Percentiles rank a stretch among this genome's conserved stretches.
Conservation (phyloP, 2,329 filamentous ascomycete species). For the Lachnellula arida region DNA sequence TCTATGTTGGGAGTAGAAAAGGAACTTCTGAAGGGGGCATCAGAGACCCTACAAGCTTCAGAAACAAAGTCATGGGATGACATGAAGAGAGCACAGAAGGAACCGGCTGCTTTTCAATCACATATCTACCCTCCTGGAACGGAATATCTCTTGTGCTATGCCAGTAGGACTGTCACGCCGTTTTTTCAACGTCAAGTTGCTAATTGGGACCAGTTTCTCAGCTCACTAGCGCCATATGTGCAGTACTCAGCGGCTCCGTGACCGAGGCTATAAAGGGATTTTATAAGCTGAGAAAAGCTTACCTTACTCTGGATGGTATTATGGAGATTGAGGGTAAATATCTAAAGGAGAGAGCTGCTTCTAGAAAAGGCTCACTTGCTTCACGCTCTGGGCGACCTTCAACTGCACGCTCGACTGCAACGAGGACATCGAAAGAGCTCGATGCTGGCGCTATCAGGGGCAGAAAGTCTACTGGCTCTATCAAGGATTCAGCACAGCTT, state of each 20-base stretch:
- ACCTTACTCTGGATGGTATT: slow-evolving; percentile 73
- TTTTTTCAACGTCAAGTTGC: background rate
- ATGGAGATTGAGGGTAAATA: slow-evolving; percentile 65
- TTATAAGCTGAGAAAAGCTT: slow-evolving; percentile 88
- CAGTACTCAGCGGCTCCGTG: slow-evolving; percentile 85
- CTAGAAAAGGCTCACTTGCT: slow-evolving; percentile 11
- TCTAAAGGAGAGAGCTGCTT: slow-evolving; percentile 31
- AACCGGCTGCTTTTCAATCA: slow-evolving; percentile 49
- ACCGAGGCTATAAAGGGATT: slow-evolving; percentile 90
- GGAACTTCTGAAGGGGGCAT: slow-evolving; percentile 80
- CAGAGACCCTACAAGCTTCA: slow-evolving; percentile 64
- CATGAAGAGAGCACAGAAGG: slow-evolving; percentile 68
- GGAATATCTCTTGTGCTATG: slow-evolving; percentile 80
- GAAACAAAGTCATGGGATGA: slow-evolving; percentile 74
- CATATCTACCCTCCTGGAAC: slow-evolving; percentile 74
- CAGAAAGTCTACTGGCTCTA: background rate
- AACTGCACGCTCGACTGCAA: background rate
- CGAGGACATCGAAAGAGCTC: background rate
- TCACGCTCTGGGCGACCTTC: slow-evolving; percentile 1
- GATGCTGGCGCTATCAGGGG: background rate
- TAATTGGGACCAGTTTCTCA: slow-evolving; percentile 54
- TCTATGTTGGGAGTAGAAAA: slow-evolving; percentile 90
- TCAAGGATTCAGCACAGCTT: background rate
- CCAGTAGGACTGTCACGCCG: slow-evolving; percentile 37
- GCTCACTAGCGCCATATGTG: slow-evolving; percentile 83